Evolutionary conservation across 345 rosid species (phyloP).

Genomic region (Acer campestre): DNA sequence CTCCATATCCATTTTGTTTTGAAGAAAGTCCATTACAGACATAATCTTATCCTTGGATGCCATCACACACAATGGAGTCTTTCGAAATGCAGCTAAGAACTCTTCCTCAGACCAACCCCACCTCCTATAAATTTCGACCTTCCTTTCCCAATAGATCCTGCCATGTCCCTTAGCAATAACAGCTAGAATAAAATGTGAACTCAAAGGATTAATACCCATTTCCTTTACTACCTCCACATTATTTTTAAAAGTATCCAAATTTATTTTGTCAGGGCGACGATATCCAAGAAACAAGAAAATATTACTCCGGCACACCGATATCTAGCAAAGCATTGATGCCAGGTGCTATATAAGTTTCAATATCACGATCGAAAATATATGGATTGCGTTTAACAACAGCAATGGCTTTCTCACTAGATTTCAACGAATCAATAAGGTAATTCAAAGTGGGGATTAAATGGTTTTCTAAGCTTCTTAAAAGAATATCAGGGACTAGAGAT

Average conservation of each 20-base stretch:
- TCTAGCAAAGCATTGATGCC: slow-evolving; percentile 17
- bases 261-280: not conserved
- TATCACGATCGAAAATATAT: not conserved
- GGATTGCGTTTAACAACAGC: not conserved
- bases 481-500: not conserved
- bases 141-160: slow-evolving; percentile 26
- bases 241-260: not conserved
- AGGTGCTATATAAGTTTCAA: not conserved
- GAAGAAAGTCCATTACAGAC: slow-evolving; percentile 24
- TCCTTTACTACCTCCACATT: slow-evolving; percentile 23
- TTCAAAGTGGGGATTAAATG: slow-evolving; percentile 11
- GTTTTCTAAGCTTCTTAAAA: slow-evolving; percentile 4
- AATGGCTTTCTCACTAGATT: slow-evolving; percentile 9
- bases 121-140: slow-evolving; percentile 13
- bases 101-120: slow-evolving; percentile 37
- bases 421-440: slow-evolving; percentile 9
- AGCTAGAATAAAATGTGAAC: slow-evolving; percentile 17
- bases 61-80: slow-evolving; percentile 8
- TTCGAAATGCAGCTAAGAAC: slow-evolving; percentile 15
- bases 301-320: slow-evolving; percentile 24
- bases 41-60: slow-evolving; percentile 17
- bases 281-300: not conserved
- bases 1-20: slow-evolving; percentile 14
- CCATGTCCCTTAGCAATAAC: not conserved
- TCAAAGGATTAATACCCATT: slow-evolving; percentile 29